These are phyloP conservation scores for Corylus americana DNA, from an alignment of 306 rosid genomes.

Conservation along the genomic window DNA sequence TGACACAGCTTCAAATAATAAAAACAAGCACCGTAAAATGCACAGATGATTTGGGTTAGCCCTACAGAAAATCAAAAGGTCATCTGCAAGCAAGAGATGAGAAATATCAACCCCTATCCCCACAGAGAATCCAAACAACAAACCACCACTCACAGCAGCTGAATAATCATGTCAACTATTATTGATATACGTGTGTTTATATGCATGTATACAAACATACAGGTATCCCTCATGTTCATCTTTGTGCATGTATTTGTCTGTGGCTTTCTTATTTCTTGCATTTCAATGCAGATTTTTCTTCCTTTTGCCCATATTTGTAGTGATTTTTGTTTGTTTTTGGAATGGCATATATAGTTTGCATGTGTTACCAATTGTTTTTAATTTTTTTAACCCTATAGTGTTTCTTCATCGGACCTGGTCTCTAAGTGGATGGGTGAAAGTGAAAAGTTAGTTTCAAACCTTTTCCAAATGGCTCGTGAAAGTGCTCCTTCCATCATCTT, in stretches of 20 bases:
- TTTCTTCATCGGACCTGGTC: conserved; percentile 96
- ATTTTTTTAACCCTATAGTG: conserved; percentile 39
- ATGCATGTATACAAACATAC: background rate
- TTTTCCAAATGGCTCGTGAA: conserved; percentile 99
- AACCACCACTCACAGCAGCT: too few species aligned
- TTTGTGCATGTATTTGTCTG: background rate
- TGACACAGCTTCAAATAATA: too few species aligned
- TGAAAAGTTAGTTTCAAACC: conserved; percentile 96
- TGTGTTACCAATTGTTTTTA: background rate
- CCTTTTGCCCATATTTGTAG: background rate
- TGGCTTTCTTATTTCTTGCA: background rate
- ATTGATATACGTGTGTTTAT: background rate
- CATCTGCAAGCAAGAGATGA: too few species aligned
- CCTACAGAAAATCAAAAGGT: too few species aligned
- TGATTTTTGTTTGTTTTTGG: background rate
- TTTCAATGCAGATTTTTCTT: background rate
- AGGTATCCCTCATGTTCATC: background rate
- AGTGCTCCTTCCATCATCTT: conserved; percentile 98
- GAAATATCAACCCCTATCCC: too few species aligned
- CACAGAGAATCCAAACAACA: too few species aligned
- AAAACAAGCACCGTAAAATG: too few species aligned
- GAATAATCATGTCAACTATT: background rate
- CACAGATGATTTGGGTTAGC: too few species aligned
- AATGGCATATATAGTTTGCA: background rate
- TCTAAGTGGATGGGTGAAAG: conserved; percentile 99